phyloP scores from a whole-genome alignment of 345 rosid species.

The Mercurialis annua region DNA sequence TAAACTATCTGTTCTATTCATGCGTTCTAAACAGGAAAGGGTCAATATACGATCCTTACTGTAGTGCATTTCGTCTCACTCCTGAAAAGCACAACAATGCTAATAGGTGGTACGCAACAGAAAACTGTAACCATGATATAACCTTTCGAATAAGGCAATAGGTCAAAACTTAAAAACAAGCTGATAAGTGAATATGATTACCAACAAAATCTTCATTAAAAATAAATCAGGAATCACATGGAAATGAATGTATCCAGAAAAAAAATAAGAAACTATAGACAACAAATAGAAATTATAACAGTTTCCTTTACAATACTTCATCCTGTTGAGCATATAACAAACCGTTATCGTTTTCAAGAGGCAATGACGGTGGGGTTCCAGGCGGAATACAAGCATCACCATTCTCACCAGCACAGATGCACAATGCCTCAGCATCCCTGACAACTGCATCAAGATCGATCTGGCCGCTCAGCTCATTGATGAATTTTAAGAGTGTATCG shows the following conservation, averaged over 20 bases:
- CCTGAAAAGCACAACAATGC: no score
- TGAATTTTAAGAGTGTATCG: slow-evolving; percentile 89
- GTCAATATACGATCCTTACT: background rate
- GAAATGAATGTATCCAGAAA: background rate
- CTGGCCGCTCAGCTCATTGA: slow-evolving; percentile 81
- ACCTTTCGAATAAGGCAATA: no score
- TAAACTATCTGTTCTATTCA: background rate
- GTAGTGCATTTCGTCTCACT: background rate
- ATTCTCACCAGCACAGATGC: slow-evolving; percentile 87
- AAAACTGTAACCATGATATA: no score
- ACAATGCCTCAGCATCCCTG: slow-evolving; percentile 93
- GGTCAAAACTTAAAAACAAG: background rate
- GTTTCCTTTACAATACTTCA: slow-evolving; percentile 52
- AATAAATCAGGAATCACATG: background rate
- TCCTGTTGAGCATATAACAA: slow-evolving; percentile 56
- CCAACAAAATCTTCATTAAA: background rate
- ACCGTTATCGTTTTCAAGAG: slow-evolving; percentile 44
- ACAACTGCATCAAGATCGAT: slow-evolving; percentile 65
- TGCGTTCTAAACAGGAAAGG: background rate
- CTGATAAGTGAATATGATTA: background rate
- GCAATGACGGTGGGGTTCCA: slow-evolving; percentile 88
- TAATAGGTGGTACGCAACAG: no score
- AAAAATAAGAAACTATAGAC: background rate
- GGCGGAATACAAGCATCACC: slow-evolving; percentile 93
- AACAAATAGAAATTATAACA: background rate